Conservation (phyloP, 371 early-diverging fungal species). For the Chytridium lagenaria region DNA sequence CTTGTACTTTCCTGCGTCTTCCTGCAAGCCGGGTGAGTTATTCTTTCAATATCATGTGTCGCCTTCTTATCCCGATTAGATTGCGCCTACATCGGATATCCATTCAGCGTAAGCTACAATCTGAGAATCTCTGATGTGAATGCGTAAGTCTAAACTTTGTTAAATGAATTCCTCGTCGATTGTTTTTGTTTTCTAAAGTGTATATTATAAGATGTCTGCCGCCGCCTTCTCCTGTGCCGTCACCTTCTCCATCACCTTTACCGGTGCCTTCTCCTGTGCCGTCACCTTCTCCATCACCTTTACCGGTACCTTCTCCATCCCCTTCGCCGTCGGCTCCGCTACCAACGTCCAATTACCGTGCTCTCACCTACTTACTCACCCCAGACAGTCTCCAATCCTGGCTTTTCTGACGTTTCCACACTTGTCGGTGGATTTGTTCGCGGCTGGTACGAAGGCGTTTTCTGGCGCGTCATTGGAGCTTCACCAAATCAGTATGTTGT, state of each 20-base stretch:
- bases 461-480: conserved; percentile 28
- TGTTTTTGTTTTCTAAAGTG: background rate
- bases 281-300: background rate
- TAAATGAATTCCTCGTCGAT: too few species aligned
- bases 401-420: background rate
- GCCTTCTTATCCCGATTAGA: background rate
- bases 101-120: background rate
- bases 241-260: background rate
- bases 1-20: background rate
- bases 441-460: conserved; percentile 33
- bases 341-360: background rate
- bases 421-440: conserved; percentile 22
- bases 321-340: background rate
- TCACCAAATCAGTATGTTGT: conserved; percentile 21
- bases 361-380: background rate
- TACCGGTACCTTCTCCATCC: background rate
- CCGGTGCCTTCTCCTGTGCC: background rate
- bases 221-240: background rate
- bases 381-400: background rate
- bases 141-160: background rate
- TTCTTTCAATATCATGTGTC: background rate
- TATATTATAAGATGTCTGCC: background rate
- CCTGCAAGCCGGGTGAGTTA: background rate
- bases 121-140: background rate
- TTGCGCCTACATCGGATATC: background rate